These are phyloP conservation scores for Hymenoscyphus fructigenus DNA, from an alignment of 2,329 filamentous ascomycete species.

Conservation along the genomic window DNA sequence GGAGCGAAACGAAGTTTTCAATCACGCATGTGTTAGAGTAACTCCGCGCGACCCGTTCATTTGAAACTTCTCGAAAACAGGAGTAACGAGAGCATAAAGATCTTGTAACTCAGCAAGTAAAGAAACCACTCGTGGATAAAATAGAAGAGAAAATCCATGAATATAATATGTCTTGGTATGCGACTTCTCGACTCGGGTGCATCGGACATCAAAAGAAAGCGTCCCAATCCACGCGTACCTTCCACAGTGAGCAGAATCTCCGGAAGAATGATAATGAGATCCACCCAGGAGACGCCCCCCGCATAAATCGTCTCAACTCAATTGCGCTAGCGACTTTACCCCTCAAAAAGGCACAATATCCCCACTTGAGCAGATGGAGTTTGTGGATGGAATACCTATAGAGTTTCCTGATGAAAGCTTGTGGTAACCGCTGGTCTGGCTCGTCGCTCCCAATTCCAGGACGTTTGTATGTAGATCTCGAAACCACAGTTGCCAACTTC, in stretches of 20 bases:
- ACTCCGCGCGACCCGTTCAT: not conserved
- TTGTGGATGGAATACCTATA: not conserved
- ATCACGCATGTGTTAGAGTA: too few species aligned
- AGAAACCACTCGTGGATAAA: not conserved
- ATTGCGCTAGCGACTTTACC: not conserved
- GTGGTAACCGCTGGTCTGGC: not conserved
- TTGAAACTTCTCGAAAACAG: slow-evolving; percentile 2
- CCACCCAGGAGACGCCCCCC: not conserved
- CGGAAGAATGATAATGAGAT: not conserved
- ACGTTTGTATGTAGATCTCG: not conserved
- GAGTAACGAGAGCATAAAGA: not conserved
- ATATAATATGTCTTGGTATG: not conserved
- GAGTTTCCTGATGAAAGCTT: slow-evolving; percentile 2
- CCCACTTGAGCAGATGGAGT: not conserved
- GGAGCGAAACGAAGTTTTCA: not conserved
- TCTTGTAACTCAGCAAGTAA: not conserved
- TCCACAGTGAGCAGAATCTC: not conserved
- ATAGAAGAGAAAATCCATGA: not conserved
- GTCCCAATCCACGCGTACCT: not conserved
- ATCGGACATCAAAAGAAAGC: not conserved
- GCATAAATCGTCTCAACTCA: not conserved
- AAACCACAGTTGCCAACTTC: not conserved
- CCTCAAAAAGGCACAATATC: not conserved
- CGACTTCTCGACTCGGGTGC: not conserved
- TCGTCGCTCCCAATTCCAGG: not conserved